phyloP scores from a whole-genome alignment of 2,329 filamentous ascomycete species.

The Fusarium neocosmosporiellum region DNA sequence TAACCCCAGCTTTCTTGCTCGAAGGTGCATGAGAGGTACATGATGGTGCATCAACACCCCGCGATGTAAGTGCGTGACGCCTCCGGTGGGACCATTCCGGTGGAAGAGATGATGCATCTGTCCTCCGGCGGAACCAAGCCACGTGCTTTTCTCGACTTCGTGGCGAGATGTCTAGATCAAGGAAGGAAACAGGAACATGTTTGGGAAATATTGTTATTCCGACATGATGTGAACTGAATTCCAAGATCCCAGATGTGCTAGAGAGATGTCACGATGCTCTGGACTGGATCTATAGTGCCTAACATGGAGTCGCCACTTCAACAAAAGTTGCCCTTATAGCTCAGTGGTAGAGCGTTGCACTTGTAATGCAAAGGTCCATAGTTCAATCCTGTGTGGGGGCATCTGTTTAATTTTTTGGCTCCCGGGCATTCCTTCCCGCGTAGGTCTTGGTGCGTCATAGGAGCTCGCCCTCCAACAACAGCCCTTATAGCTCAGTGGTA shows the following conservation, averaged over 20 bases:
- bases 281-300: accelerated
- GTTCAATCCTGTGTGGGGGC: constrained; percentile 40
- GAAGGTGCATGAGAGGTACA: background rate
- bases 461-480: background rate
- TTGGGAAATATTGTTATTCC: background rate
- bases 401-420: constrained; percentile 14
- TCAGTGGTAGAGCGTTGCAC: constrained; percentile 40
- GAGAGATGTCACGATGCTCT: background rate
- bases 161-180: background rate
- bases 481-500: constrained; percentile 16
- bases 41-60: background rate
- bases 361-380: constrained; percentile 40
- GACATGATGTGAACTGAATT: background rate
- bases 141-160: too few relatives aligned
- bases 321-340: constrained; percentile 26
- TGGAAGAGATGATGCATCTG: background rate
- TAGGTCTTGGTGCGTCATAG: background rate
- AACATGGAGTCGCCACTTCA: background rate
- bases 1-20: background rate
- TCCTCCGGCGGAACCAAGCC: background rate
- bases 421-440: background rate
- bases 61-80: background rate
- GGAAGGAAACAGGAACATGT: background rate
- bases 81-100: background rate
- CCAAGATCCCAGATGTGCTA: background rate